Base-by-base conservation (phyloP, 2,329 filamentous ascomycete species). In the Colletotrichum higginsianum region DNA sequence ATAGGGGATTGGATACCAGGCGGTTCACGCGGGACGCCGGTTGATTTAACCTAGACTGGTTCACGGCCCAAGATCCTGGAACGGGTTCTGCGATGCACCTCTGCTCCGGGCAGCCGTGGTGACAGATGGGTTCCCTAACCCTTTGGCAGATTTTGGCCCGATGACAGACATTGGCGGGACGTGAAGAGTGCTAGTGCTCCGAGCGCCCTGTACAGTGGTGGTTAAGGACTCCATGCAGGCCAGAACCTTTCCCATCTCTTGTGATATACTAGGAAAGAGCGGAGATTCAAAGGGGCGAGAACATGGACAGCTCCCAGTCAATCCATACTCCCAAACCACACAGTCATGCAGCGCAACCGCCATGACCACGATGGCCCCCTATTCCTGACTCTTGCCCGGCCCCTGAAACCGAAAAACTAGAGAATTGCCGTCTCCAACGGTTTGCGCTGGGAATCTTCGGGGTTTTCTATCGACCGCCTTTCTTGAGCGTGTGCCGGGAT, bases 11-110 rank as follows among this genome's bases (percentile, higher is more conserved):
- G 42, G 38, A 53, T 58, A 26, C 52, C 46, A 66, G 60, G 47
- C 58, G 46, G 69, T 50, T 68, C 40, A 44, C 52, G 60, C 58
- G 58, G 65, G 46, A 60, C 68, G 38, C 56, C 46, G 58, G 53
- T 63, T 50, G 69, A 60, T 47, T 68, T 60, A 71, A 64, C 65
- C 65, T 42, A 40, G 60, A 53, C 58, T 68, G 69, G 30, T 64
- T 68, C 65, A 53, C 40, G 65, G 69, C 30, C 69, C 52, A 64
- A 55, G 42, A 47, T 55, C 12, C 40, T 69, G 69, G 52, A 72
- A 60, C 46, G 60, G 65, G 40, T 44, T 63, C 58, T 55, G 26
- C 18, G 58, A 71, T 71, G 68, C 65, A 60, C 38, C 38, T 69
- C 42, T 53, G 52, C 60, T 55, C 66, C 65, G 40, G 65, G 60